These are phyloP conservation scores for Ganoderma leucocontextum DNA, from an alignment of 1,284 basidiomycete species.

Conservation along the genomic window DNA sequence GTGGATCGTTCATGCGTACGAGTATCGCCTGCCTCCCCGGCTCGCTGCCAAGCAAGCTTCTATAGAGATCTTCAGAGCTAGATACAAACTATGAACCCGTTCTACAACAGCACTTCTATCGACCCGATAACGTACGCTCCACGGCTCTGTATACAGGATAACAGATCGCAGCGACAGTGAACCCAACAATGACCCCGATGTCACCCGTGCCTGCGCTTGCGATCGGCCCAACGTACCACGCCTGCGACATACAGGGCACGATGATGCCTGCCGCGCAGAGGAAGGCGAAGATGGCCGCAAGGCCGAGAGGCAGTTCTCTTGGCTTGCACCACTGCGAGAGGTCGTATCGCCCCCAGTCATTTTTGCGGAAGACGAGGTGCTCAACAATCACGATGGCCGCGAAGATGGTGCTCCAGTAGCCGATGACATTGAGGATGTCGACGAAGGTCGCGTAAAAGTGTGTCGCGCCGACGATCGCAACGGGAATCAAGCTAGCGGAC, in stretches of 20 bases:
- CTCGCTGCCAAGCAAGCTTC: conserved; percentile 11
- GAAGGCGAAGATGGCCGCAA: conserved; percentile 61
- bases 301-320: conserved; percentile 50
- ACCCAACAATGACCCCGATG: conserved; percentile 61
- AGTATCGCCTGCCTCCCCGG: conserved; percentile 18
- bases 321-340: conserved; percentile 51
- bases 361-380: conserved; percentile 62
- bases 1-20: conserved; percentile 29
- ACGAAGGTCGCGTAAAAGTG: conserved; percentile 66
- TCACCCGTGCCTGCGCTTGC: conserved; percentile 59
- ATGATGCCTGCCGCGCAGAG: conserved; percentile 57
- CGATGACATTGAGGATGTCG: conserved; percentile 64
- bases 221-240: conserved; percentile 63
- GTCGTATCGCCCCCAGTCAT: conserved; percentile 45
- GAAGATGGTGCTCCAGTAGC: conserved; percentile 68
- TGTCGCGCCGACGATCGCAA: conserved; percentile 67
- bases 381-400: conserved; percentile 62
- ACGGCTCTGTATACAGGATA: conserved; percentile 51
- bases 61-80: neutral
- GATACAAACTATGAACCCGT: conserved; percentile 22
- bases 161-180: conserved; percentile 48
- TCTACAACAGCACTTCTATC: conserved; percentile 9
- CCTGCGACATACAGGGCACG: conserved; percentile 67
- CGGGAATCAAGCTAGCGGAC: conserved; percentile 57
- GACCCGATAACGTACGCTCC: conserved; percentile 41